phyloP scores from a whole-genome alignment of 2,329 filamentous ascomycete species.

The Ramularia endophylla region DNA sequence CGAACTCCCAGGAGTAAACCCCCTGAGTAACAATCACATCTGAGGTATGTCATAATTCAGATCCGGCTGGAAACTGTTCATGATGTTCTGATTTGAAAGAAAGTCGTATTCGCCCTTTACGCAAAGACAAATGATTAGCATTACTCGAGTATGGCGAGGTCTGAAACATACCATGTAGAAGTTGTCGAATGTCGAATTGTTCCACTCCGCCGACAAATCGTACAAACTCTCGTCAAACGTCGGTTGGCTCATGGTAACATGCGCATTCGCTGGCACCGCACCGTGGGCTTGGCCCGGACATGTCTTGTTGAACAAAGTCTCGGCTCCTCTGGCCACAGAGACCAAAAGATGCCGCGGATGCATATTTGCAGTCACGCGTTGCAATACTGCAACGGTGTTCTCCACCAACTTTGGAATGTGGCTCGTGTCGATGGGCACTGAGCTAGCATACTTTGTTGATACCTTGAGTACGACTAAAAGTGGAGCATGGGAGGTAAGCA shows the following conservation, averaged over 20 bases:
- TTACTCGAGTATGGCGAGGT: too few species aligned
- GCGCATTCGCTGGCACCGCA: conserved; percentile 23
- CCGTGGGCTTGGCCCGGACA: conserved; percentile 14
- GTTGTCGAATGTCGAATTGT: conserved; percentile 21
- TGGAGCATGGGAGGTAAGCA: too few species aligned
- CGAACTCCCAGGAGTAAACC: too few species aligned
- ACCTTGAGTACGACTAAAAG: conserved; percentile 29
- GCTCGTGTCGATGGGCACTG: conserved; percentile 23
- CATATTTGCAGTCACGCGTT: conserved; percentile 25
- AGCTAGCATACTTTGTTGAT: conserved; percentile 25
- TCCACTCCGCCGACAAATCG: conserved; percentile 22
- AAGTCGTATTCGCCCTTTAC: conserved; percentile 23
- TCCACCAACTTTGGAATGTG: conserved; percentile 22
- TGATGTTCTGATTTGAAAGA: conserved; percentile 21
- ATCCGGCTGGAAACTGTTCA: conserved; percentile 23
- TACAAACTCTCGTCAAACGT: conserved; percentile 26
- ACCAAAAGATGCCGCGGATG: conserved; percentile 27
- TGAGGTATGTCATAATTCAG: conserved; percentile 19
- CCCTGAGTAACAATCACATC: too few species aligned
- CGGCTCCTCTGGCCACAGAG: conserved; percentile 23
- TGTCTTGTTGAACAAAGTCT: conserved; percentile 20
- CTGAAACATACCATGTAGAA: conserved; percentile 22
- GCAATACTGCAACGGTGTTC: conserved; percentile 22
- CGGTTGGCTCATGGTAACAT: conserved; percentile 24
- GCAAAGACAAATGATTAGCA: not conserved